Conservation (phyloP, 177 flowering plant species). For the Telopea speciosissima region DNA sequence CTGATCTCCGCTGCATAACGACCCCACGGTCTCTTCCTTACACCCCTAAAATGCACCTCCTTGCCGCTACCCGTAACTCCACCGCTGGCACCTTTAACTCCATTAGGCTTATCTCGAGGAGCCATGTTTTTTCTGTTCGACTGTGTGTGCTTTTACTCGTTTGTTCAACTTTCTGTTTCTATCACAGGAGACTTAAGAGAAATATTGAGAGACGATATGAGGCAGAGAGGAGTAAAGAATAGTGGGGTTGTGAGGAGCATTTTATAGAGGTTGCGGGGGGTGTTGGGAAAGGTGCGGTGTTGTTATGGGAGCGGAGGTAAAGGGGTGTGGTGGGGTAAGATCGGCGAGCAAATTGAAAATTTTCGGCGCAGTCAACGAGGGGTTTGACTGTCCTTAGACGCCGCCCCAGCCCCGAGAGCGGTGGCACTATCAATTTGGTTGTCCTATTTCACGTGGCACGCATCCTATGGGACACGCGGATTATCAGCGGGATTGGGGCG, state of each 20-base stretch:
- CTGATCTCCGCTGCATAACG: conserved; percentile 90
- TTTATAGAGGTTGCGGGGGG: no score
- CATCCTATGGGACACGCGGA: conserved; percentile 1
- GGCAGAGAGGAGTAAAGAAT: no score
- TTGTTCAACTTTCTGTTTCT: not conserved
- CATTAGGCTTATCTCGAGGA: conserved; percentile 27
- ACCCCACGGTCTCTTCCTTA: conserved; percentile 88
- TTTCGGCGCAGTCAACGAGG: conserved; percentile 44
- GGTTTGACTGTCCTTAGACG: conserved; percentile 39
- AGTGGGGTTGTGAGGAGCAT: not conserved
- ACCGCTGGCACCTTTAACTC: conserved; percentile 6
- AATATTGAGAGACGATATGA: no score
- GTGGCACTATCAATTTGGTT: conserved; percentile 20
- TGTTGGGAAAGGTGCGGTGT: not conserved
- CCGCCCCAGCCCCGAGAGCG: conserved; percentile 26
- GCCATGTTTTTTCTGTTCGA: conserved; percentile 29
- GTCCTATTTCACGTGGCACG: conserved; percentile 25
- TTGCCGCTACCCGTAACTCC: conserved; percentile 8
- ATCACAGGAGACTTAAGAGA: not conserved
- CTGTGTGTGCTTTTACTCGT: no score
- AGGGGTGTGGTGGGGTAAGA: not conserved
- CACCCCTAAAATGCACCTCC: conserved; percentile 71
- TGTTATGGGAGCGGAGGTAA: no score
- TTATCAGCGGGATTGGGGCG: conserved; percentile 10
- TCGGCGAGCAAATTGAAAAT: conserved; percentile 13